Percentiles rank a stretch among this genome's conserved stretches.
Evolutionary conservation across 176 grass and related monocot species (phyloP).

Genomic region (Aegilops longissima): DNA sequence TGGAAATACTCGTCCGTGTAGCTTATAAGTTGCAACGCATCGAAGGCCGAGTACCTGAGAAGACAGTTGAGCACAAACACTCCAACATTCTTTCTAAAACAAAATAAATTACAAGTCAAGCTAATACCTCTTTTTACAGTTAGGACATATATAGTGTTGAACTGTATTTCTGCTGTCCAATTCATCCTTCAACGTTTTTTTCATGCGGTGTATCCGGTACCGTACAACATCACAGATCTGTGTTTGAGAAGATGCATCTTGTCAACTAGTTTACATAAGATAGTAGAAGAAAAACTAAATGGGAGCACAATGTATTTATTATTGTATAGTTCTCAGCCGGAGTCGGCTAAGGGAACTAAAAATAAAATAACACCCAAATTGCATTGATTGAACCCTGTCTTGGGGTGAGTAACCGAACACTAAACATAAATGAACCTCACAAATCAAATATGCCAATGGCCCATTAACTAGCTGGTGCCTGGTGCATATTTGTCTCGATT

Average conservation of each 20-base stretch:
- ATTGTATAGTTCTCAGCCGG: background rate
- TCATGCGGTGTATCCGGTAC: constrained; percentile 94
- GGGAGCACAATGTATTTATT: background rate
- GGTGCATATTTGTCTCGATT: background rate
- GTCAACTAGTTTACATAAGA: constrained; percentile 13
- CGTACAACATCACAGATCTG: constrained; percentile 93
- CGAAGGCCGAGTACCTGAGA: constrained; percentile 93
- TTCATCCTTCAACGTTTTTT: constrained; percentile 96
- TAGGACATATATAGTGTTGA: constrained; percentile 92
- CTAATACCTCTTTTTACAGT: constrained; percentile 78
- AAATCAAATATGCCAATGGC: background rate
- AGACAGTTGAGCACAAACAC: background rate
- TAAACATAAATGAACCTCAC: background rate
- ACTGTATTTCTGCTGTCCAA: constrained; percentile 97
- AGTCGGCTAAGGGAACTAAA: background rate
- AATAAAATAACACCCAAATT: background rate
- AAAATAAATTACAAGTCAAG: constrained; percentile 15
- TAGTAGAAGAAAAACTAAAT: constrained; percentile 8
- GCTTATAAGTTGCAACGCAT: constrained; percentile 87
- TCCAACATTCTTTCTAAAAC: background rate
- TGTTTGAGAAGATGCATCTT: constrained; percentile 31
- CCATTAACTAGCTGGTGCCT: background rate
- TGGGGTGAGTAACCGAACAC: background rate
- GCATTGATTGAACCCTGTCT: background rate
- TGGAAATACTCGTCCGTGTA: constrained; percentile 81